phyloP scores from a whole-genome alignment of 768 basidiomycete genomes.

The Trametes cingulata region DNA sequence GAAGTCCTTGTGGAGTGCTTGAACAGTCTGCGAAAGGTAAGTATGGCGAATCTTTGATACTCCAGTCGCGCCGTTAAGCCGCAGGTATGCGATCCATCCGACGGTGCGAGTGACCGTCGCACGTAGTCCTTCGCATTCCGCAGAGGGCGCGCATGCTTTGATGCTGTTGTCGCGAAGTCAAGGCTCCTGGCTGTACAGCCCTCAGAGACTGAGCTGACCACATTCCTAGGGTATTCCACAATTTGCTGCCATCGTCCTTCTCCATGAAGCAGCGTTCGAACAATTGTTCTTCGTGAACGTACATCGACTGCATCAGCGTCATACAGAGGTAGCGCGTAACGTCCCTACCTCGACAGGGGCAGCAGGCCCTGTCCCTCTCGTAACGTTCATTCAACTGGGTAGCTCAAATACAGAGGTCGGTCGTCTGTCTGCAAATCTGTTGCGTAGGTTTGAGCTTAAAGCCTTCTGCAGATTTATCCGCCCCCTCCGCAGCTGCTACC shows the following conservation, averaged over 20 bases:
- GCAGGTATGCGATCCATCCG: too few species aligned
- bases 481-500: not conserved
- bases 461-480: not conserved
- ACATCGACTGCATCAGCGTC: not conserved
- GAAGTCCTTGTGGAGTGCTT: slow-evolving; percentile 40
- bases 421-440: not conserved
- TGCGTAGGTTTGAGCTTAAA: not conserved
- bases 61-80: too few species aligned
- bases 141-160: too few species aligned
- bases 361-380: not conserved
- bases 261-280: slow-evolving; percentile 46
- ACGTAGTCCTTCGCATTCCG: too few species aligned
- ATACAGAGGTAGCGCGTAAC: not conserved
- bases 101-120: too few species aligned
- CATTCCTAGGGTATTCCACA: slow-evolving; percentile 18
- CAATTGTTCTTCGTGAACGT: slow-evolving; percentile 55
- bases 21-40: slow-evolving; percentile 40
- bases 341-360: not conserved
- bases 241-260: slow-evolving; percentile 46
- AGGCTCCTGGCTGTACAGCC: too few species aligned
- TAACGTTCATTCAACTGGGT: not conserved
- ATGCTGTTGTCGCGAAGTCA: too few species aligned
- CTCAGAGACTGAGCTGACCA: not conserved
- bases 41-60: not conserved
- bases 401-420: not conserved